Evolutionary conservation across 352 stramenopile genomes (phyloP), one percentile per base, ranked within the genome.

Genomic region (Phytophthora citrophthora): DNA sequence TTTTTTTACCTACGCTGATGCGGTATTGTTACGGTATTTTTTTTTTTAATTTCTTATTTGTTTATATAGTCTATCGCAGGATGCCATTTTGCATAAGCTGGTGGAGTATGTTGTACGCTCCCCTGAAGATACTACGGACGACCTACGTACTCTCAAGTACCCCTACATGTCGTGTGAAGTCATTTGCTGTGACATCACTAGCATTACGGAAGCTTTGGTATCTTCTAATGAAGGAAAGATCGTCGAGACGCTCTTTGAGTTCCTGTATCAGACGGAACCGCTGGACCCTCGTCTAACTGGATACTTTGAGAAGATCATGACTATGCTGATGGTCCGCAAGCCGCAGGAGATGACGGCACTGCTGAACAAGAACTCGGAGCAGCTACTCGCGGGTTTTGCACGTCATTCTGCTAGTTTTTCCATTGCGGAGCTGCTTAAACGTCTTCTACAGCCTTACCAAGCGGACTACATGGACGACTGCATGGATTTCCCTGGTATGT

Each of bases 81-180:
- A 92, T 24, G 36, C 69, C 6, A 66, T 78, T 7, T 76, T 96
- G 55, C 76, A 76, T 16, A 80, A 93, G 71, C 78, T 96, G 36
- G 67, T 96, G 11, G 78, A 94, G 61, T 96, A 94, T 54, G 77
- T 94, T 11, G 83, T 91, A 27, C 55, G 61, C n/a, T 57, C 65
- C 36, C 72, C 86, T 1, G 76, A 87, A 43, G 72, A 89, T 51
- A 47, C 66, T 31, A 58, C 71, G 7, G 70, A 88, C 51, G 86
- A 91, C 54, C 26, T 94, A 54, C 82, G 83, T 46, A 72, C 81
- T 31, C 74, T 94, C 61, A 96, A 94, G 79, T 99, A 97, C 76
- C 96, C 97, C 20, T 99, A 99, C 88, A 98, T 99, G 96, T 84
- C 94, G 41, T 99, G 96, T 72, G 97, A 99, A 75, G 93, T 99